Percentiles rank a stretch among this genome's conserved stretches.
Evolutionary conservation across 495 filamentous ascomycete genomes (phyloP).

Genomic region (Apodospora peruviana): DNA sequence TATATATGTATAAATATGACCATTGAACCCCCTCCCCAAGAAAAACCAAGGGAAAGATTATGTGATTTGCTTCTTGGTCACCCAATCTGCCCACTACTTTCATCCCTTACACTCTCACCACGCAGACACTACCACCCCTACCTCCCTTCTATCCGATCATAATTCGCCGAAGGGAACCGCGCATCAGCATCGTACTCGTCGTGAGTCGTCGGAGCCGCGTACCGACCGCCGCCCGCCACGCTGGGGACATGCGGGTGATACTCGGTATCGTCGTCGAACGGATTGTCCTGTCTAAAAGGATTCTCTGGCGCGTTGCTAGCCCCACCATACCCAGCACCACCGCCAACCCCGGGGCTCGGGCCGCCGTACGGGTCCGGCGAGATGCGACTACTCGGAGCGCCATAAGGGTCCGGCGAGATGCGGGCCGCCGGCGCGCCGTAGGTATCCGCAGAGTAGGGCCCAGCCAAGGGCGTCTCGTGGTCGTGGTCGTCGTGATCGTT

Average conservation of each 20-base stretch:
- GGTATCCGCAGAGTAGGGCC: slow-evolving; percentile 20
- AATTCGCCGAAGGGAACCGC: slow-evolving; percentile 37
- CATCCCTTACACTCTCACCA: too few relatives aligned
- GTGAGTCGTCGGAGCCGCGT: slow-evolving; percentile 28
- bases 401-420: slow-evolving; percentile 30
- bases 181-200: slow-evolving; percentile 36
- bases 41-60: too few relatives aligned
- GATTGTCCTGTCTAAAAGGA: slow-evolving; percentile 35
- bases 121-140: too few relatives aligned
- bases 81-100: too few relatives aligned
- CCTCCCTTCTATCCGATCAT: slow-evolving; percentile 31
- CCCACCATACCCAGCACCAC: slow-evolving; percentile 5
- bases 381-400: background rate
- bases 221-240: slow-evolving; percentile 18
- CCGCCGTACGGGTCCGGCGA: background rate
- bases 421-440: slow-evolving; percentile 18
- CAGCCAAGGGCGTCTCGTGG: slow-evolving; percentile 12
- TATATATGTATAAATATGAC: too few relatives aligned
- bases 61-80: too few relatives aligned
- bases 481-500: slow-evolving; percentile 38
- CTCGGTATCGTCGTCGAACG: slow-evolving; percentile 35
- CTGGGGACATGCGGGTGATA: slow-evolving; percentile 24
- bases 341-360: slow-evolving; percentile 5
- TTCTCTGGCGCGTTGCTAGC: slow-evolving; percentile 17
- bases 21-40: too few relatives aligned